These are phyloP conservation scores for Prinsepia uniflora DNA, from an alignment of 306 rosid genomes.

Conservation along the genomic window DNA sequence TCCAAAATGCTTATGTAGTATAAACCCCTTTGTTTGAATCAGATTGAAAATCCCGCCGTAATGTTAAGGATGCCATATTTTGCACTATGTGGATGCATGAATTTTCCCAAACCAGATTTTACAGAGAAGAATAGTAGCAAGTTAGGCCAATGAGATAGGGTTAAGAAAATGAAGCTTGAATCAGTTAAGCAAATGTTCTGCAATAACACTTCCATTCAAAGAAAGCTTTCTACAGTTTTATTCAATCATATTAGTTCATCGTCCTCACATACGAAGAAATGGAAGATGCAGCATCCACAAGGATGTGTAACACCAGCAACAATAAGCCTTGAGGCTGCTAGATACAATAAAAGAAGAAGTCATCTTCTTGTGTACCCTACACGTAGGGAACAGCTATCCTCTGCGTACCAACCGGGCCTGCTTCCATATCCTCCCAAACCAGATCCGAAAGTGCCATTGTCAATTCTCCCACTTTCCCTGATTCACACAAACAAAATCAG, in stretches of 20 bases:
- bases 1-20: too few relatives aligned
- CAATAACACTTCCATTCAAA: background rate
- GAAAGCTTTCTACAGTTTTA: constrained; percentile 12
- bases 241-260: constrained; percentile 13
- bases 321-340: constrained; percentile 13
- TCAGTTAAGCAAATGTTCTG: background rate
- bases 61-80: too few relatives aligned
- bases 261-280: constrained; percentile 12
- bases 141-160: too few relatives aligned
- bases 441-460: constrained; percentile 73
- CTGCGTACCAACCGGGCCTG: constrained; percentile 50
- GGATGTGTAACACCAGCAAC: constrained; percentile 17
- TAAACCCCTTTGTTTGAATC: too few relatives aligned
- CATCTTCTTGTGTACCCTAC: constrained; percentile 13
- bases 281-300: constrained; percentile 6
- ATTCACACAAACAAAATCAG: background rate
- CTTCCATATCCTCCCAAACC: constrained; percentile 78
- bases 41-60: too few relatives aligned
- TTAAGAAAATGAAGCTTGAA: too few relatives aligned
- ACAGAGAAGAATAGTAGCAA: too few relatives aligned
- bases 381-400: constrained; percentile 53
- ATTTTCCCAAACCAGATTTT: too few relatives aligned
- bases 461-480: constrained; percentile 80
- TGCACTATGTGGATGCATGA: too few relatives aligned
- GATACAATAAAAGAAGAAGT: constrained; percentile 15